A percentile compares a stretch with the other conserved stretches of the same genome.
Conservation (phyloP, 2,329 filamentous ascomycete genomes). For the Epichloe gansuensis region DNA sequence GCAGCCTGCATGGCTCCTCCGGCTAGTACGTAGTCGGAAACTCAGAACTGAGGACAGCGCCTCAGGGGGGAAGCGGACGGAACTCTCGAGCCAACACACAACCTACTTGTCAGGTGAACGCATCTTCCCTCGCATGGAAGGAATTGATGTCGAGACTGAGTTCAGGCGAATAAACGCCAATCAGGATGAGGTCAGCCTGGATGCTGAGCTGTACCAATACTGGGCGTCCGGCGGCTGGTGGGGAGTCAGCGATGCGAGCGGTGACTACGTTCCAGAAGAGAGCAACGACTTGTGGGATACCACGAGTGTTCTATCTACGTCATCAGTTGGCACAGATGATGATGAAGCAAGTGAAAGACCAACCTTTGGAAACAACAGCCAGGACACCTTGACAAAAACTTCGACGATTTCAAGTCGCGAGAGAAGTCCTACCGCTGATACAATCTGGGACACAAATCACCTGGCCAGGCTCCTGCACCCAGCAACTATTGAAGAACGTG, state of each 20-base stretch:
- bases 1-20: constrained; percentile 40
- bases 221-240: constrained; percentile 77
- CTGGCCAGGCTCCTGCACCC: constrained; percentile 76
- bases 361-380: constrained; percentile 38
- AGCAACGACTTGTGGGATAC: constrained; percentile 53
- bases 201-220: constrained; percentile 66
- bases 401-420: constrained; percentile 37
- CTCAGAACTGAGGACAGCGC: background rate
- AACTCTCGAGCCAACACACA: background rate
- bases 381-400: constrained; percentile 61
- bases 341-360: constrained; percentile 30
- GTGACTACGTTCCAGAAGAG: constrained; percentile 53
- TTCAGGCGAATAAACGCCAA: constrained; percentile 44
- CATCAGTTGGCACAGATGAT: constrained; percentile 25
- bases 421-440: constrained; percentile 46
- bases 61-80: background rate
- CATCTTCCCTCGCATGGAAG: constrained; percentile 43
- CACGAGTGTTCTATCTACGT: constrained; percentile 63
- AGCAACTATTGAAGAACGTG: constrained; percentile 58
- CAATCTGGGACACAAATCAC: constrained; percentile 50
- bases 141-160: constrained; percentile 71
- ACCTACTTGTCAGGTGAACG: constrained; percentile 30
- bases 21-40: constrained; percentile 26
- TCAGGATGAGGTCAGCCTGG: constrained; percentile 51
- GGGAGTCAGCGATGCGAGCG: constrained; percentile 69